Base-by-base conservation (phyloP, 2,329 filamentous ascomycete species). In the Juglanconis sp. region DNA sequence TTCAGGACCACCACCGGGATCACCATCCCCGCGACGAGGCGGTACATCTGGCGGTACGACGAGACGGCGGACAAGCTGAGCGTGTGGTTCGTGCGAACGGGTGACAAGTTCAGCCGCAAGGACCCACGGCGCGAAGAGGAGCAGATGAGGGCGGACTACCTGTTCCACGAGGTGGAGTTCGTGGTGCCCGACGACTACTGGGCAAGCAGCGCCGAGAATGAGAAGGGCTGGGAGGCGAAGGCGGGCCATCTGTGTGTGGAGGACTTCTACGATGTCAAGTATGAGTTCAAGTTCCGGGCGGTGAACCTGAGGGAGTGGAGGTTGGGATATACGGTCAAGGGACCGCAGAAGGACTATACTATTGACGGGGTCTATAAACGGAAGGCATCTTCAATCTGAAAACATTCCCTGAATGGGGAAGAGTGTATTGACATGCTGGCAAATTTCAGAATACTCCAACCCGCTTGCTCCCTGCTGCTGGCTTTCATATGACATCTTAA, bases 121-220 rank as follows among this genome's bases (percentile, higher is more conserved):
- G 89, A 92, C 64, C 76, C 92, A 30, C 93, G 92, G 71, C 89
- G 92, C 66, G 82, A 87, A 62, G 76, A 92, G n/a, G 81, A 88
- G 58, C 73, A 79, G 15, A 77, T 77, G 57, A 79, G 80, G 13
- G 86, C 87, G 0, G 89, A 92, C 68, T 89, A 92, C 64, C 75
- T 92, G 24, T 94, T 93, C 71, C 89, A 92, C 67, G 82, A 87
- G 64, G 75, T 92, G n/a, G 81, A 88, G 60, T 90, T 92, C 65
- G 61, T 76, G 30, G 65, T 76, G 8, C 75, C 77, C 0, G 67
- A 66, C 1, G 63, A 66, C 3, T 62, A 69, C 13, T 36, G 47
- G 31, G 49, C 49, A 35, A 56, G 65, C 10, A 69, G 71, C 4
- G 65, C 71, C 3, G 68, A 70, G 4, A 64, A 70, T 0, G 67